phyloP scores from a whole-genome alignment of 345 rosid genomes.

The thale cress (Arabidopsis thaliana) region TAIR10.1 NC_003074.8:9970001-9970500 shows the following conservation, averaged over 20 bases:
- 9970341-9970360: slow-evolving; percentile 34
- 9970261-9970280: slow-evolving; percentile 42
- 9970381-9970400: not conserved
- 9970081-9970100: slow-evolving; percentile 20
- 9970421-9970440: slow-evolving; percentile 14
- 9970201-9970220: slow-evolving; percentile 7
- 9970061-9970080: not conserved
- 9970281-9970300: slow-evolving; percentile 36
- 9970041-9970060: not conserved
- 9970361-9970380: slow-evolving; percentile 35
- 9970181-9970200: slow-evolving; percentile 1
- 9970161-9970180: slow-evolving; percentile 19
- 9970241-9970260: slow-evolving; percentile 41
- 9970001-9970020: not conserved
- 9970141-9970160: slow-evolving; percentile 45
- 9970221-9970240: slow-evolving; percentile 36
- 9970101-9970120: slow-evolving; percentile 27
- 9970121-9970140: slow-evolving; percentile 27
- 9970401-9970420: not conserved
- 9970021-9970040: not conserved
- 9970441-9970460: slow-evolving; percentile 14
- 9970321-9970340: not conserved
- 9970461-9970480: not conserved
- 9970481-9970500: slow-evolving; percentile 18
- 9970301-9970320: slow-evolving; percentile 22